A percentile compares a stretch with the other conserved stretches of the same genome.
phyloP scores from a whole-genome alignment of 148 eudicot genomes.

The Suaeda aralocaspica region DNA sequence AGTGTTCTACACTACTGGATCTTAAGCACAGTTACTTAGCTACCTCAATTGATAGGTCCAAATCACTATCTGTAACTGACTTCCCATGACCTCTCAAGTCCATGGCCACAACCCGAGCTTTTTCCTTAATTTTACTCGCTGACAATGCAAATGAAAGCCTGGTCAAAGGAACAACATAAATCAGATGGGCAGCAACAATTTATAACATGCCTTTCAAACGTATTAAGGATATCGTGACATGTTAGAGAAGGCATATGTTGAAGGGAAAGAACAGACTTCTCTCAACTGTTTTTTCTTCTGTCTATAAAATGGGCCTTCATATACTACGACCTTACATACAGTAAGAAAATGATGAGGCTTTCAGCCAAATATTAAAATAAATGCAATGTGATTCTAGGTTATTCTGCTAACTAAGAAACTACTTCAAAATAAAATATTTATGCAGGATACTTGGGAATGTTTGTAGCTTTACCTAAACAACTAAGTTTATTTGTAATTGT shows the following conservation, averaged over 20 bases:
- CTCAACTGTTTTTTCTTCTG: not conserved
- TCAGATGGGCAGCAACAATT: conserved; percentile 11
- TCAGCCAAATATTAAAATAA: not conserved
- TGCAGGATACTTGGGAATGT: too few species aligned
- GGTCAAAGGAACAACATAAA: conserved; percentile 30
- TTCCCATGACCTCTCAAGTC: conserved; percentile 98
- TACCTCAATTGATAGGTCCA: conserved; percentile 86
- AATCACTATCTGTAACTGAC: conserved; percentile 72
- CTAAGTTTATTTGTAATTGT: too few species aligned
- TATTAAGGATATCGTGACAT: not conserved
- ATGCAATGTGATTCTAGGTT: not conserved
- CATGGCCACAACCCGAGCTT: conserved; percentile 84
- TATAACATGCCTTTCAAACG: not conserved
- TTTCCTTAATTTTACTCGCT: conserved; percentile 74
- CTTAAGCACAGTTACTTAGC: conserved; percentile 2
- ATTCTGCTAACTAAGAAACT: too few species aligned
- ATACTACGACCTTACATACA: not conserved
- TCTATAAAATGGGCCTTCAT: not conserved
- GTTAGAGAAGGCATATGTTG: not conserved
- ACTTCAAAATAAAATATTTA: too few species aligned
- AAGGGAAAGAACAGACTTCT: not conserved
- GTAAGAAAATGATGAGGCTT: not conserved
- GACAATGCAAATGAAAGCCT: conserved; percentile 96
- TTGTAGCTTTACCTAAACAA: too few species aligned
- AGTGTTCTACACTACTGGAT: conserved; percentile 1